These are phyloP conservation scores for Cyberlindnera euphorbiae DNA, from an alignment of 805 yeast genomes.

Conservation along the genomic window DNA sequence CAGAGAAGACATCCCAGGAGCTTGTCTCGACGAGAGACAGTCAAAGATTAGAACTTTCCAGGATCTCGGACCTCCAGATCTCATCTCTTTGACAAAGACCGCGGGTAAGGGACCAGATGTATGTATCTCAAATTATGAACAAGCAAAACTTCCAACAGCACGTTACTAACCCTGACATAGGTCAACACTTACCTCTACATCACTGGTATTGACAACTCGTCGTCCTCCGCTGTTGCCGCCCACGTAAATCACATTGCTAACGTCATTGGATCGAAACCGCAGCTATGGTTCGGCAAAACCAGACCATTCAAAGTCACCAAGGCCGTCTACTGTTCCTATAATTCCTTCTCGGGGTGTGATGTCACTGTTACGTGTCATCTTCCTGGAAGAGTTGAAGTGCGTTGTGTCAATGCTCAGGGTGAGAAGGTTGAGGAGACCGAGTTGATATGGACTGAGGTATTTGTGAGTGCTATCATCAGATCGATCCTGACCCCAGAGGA, in stretches of 20 bases:
- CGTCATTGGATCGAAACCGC: conserved; percentile 55
- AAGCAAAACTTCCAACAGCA: too few species aligned
- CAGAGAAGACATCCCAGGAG: conserved; percentile 52
- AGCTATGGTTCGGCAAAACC: conserved; percentile 76
- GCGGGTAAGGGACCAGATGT: too few species aligned
- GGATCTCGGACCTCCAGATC: conserved; percentile 76
- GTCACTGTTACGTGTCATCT: conserved; percentile 67
- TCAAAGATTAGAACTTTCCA: conserved; percentile 50
- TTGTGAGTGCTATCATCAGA: conserved; percentile 63
- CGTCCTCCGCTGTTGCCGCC: conserved; percentile 75
- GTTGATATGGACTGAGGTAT: conserved; percentile 50
- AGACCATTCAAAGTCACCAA: conserved; percentile 68
- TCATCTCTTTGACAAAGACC: conserved; percentile 45
- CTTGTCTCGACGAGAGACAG: conserved; percentile 61
- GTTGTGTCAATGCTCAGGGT: conserved; percentile 41
- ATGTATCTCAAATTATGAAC: too few species aligned
- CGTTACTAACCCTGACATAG: conserved; percentile 14
- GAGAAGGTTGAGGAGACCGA: conserved; percentile 48
- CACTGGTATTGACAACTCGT: conserved; percentile 72
- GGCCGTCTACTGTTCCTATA: conserved; percentile 67
- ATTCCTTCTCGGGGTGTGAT: conserved; percentile 65
- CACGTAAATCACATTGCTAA: conserved; percentile 64
- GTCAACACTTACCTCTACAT: conserved; percentile 72
- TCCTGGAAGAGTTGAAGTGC: conserved; percentile 67
- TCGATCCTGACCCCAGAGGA: conserved; percentile 63